These are phyloP conservation scores for Pseudonitzschia delicatissima DNA, from an alignment of 108 stramenopile species.

Conservation along the genomic window DNA sequence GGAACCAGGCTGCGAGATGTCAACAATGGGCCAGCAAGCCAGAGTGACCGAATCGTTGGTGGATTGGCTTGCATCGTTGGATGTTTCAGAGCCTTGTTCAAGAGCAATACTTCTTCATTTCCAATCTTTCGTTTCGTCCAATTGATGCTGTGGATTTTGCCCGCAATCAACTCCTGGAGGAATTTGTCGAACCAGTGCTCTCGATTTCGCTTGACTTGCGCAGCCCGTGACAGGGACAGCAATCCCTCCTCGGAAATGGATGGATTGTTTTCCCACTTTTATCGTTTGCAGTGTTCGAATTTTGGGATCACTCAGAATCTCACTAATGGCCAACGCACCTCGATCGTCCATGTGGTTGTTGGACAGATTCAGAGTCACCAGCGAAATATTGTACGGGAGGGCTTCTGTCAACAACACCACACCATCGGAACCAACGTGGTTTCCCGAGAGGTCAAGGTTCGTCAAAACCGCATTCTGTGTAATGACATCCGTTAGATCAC, in stretches of 20 bases:
- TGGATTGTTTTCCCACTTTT: constrained; percentile 38
- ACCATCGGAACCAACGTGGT: constrained; percentile 41
- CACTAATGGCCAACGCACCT: constrained; percentile 25
- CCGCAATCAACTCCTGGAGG: constrained; percentile 20
- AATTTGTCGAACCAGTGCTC: constrained; percentile 35
- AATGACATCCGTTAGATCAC: constrained; percentile 33
- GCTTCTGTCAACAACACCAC: constrained; percentile 29
- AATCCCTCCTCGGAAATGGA: constrained; percentile 27
- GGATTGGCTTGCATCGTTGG: background rate
- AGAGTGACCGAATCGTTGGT: constrained; percentile 15
- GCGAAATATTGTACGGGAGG: constrained; percentile 24
- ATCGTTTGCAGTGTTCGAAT: constrained; percentile 21
- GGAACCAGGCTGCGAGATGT: constrained; percentile 29
- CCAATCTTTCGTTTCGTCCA: constrained; percentile 23
- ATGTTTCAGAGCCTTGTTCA: constrained; percentile 9
- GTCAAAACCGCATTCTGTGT: constrained; percentile 21
- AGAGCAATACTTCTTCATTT: constrained; percentile 37
- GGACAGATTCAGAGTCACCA: constrained; percentile 27
- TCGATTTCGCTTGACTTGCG: constrained; percentile 23
- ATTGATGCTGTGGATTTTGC: constrained; percentile 15
- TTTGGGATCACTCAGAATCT: constrained; percentile 20
- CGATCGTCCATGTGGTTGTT: constrained; percentile 33
- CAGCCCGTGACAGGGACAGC: constrained; percentile 17
- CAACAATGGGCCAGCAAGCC: constrained; percentile 6
- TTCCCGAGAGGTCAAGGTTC: constrained; percentile 40